These are phyloP conservation scores for Rhizopogon salebrosus DNA, from an alignment of 768 basidiomycete genomes.

Conservation along the genomic window DNA sequence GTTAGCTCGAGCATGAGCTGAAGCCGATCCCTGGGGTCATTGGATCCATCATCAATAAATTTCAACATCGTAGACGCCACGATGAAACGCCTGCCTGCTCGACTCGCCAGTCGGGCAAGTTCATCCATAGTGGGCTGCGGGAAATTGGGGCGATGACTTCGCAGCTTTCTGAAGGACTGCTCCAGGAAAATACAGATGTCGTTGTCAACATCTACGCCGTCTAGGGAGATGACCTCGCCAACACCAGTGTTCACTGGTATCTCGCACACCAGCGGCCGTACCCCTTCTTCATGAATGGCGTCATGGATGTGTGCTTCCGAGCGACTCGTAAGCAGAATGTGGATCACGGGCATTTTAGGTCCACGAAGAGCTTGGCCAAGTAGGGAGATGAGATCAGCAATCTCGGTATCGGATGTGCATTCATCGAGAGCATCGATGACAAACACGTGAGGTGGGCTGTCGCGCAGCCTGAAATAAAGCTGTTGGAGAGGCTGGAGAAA, in stretches of 20 bases:
- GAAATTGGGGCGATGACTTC: neutral
- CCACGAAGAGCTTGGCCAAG: neutral
- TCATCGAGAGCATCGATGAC: neutral
- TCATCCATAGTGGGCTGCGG: neutral
- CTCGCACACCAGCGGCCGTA: neutral
- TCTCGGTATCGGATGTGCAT: neutral
- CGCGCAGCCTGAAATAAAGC: neutral
- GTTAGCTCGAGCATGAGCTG: neutral
- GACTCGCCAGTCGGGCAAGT: neutral
- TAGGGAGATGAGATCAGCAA: neutral
- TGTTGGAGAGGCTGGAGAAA: neutral
- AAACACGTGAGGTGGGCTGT: neutral
- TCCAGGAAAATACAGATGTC: neutral
- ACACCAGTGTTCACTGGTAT: neutral
- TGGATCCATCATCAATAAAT: neutral
- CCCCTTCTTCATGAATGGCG: neutral
- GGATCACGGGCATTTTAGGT: neutral
- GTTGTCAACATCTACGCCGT: neutral
- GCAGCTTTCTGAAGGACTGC: neutral
- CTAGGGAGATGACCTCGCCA: neutral
- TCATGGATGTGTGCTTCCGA: neutral
- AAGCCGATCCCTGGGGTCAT: neutral
- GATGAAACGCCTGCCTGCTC: neutral
- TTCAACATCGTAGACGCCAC: neutral
- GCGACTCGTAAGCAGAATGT: neutral